Evolutionary conservation across 805 yeast species (phyloP).

Genomic region (Barnettozyma populi): DNA sequence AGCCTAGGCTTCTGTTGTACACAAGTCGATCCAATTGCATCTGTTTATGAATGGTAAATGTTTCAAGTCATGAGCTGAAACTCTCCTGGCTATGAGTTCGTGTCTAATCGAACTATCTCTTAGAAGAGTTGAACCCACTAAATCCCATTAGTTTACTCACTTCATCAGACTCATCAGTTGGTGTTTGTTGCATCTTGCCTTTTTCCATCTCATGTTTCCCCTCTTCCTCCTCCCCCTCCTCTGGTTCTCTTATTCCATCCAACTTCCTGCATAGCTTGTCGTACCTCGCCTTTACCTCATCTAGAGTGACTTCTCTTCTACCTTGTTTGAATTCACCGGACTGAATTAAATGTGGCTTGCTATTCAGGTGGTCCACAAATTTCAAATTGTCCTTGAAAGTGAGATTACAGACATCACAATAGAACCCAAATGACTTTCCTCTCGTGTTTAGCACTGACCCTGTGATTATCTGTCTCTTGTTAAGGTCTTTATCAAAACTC

Average conservation of each 20-base stretch:
- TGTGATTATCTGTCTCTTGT: conserved; percentile 30
- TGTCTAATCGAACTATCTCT: background rate
- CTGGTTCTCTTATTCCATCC: conserved; percentile 36
- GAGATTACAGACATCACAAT: conserved; percentile 73
- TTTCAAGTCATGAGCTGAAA: background rate
- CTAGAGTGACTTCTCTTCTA: conserved; percentile 40
- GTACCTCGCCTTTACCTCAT: conserved; percentile 41
- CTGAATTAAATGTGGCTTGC: conserved; percentile 55
- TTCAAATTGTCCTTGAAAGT: conserved; percentile 81
- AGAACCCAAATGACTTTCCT: conserved; percentile 74
- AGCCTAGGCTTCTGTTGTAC: conserved; percentile 1
- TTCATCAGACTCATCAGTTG: conserved; percentile 19
- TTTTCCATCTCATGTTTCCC: conserved; percentile 24
- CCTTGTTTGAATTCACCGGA: conserved; percentile 32
- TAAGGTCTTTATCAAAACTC: conserved; percentile 26
- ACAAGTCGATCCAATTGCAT: background rate
- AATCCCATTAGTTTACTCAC: conserved; percentile 53
- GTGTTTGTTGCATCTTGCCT: conserved; percentile 13
- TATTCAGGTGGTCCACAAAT: conserved; percentile 77
- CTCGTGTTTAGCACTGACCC: conserved; percentile 28
- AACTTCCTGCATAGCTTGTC: conserved; percentile 24
- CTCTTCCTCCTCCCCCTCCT: conserved; percentile 34
- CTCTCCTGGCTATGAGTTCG: background rate
- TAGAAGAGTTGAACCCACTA: conserved; percentile 37
- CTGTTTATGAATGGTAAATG: too few relatives aligned